Percentiles rank a stretch among this genome's conserved stretches.
Conservation (phyloP, 164 flowering plant species). For the Taxillus chinensis region DNA sequence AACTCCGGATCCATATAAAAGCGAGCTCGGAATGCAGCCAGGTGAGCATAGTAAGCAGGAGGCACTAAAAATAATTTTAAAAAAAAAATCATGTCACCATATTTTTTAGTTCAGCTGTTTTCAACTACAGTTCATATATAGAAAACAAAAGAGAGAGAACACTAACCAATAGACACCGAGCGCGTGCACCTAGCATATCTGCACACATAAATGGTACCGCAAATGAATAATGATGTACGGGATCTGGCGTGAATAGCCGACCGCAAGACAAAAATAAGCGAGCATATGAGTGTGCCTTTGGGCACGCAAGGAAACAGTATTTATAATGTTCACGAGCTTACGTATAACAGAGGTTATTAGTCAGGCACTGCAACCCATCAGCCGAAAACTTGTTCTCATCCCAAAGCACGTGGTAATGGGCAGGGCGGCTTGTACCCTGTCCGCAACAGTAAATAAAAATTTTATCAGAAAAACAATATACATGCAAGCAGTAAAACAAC, state of each 20-base stretch:
- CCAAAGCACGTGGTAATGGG: slow-evolving; percentile 54
- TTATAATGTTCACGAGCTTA: too few relatives aligned
- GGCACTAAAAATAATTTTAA: slow-evolving; percentile 12
- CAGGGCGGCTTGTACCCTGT: slow-evolving; percentile 75
- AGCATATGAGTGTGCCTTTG: too few relatives aligned
- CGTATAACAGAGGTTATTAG: slow-evolving; percentile 45
- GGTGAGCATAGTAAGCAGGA: slow-evolving; percentile 27
- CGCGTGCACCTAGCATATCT: slow-evolving; percentile 27
- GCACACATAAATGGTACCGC: neutral
- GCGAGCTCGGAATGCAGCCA: slow-evolving; percentile 27
- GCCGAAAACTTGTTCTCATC: slow-evolving; percentile 73
- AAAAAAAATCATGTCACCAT: too few relatives aligned
- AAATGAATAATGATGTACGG: too few relatives aligned
- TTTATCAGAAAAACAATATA: neutral
- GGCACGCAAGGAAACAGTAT: too few relatives aligned
- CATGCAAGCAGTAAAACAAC: neutral
- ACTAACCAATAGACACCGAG: slow-evolving; percentile 25
- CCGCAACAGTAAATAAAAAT: neutral
- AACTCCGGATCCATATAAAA: slow-evolving; percentile 22
- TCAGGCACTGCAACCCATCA: slow-evolving; percentile 56
- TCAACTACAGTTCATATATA: too few relatives aligned
- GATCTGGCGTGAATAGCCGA: too few relatives aligned
- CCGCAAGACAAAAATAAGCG: too few relatives aligned
- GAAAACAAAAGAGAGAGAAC: neutral
- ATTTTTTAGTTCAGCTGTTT: too few relatives aligned